Evolutionary conservation across 2,329 filamentous ascomycete genomes (phyloP).

Genomic region (Aspergillus thermomutatus): DNA sequence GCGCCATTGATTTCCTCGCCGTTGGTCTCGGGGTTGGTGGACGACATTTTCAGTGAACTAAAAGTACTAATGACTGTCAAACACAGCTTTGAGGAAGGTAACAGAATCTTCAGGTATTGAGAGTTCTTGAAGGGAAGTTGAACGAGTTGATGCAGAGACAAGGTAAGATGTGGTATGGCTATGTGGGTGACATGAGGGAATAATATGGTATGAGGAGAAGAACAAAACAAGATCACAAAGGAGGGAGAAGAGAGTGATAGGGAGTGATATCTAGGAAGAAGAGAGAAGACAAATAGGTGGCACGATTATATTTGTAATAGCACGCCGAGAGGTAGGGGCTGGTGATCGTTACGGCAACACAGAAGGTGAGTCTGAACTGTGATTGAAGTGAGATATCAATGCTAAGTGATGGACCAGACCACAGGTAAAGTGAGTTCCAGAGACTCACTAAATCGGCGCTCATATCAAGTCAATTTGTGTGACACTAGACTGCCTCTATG

Average conservation of each 20-base stretch:
- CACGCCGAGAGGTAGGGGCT: background rate
- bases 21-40: background rate
- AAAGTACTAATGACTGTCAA: background rate
- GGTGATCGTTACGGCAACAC: background rate
- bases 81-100: background rate
- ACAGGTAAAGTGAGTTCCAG: background rate
- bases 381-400: background rate
- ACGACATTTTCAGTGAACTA: background rate
- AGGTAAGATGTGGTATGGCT: background rate
- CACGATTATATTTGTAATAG: background rate
- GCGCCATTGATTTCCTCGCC: background rate
- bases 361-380: background rate
- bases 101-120: background rate
- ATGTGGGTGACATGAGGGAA: background rate
- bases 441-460: background rate
- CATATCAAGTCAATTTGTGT: background rate
- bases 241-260: background rate
- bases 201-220: background rate
- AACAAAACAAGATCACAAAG: background rate
- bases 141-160: background rate
- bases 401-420: background rate
- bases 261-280: background rate
- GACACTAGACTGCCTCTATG: background rate
- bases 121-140: background rate
- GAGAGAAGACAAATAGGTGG: background rate